Conservation (phyloP, 768 basidiomycete species). For the Pluteus cervinus region DNA sequence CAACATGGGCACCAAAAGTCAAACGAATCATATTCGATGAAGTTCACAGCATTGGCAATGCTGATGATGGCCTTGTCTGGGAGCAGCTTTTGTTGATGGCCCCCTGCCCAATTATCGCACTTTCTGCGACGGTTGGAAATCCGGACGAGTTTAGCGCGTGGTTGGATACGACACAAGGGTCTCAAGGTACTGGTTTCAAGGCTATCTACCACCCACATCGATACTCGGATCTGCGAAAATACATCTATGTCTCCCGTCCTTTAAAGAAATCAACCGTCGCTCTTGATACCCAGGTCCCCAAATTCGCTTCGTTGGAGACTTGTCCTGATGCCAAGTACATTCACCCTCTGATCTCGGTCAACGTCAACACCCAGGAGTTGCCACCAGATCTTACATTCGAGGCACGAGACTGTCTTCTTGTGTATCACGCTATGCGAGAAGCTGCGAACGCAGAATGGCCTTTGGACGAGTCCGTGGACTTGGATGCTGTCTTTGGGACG, state of each 20-base stretch:
- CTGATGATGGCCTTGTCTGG: constrained; percentile 67
- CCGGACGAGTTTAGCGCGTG: constrained; percentile 62
- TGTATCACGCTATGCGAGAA: too few species aligned
- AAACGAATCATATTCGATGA: constrained; percentile 67
- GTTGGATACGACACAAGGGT: constrained; percentile 55
- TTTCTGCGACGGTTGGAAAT: constrained; percentile 66
- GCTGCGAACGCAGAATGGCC: too few species aligned
- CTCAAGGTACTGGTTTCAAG: constrained; percentile 51
- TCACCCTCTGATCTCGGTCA: constrained; percentile 59
- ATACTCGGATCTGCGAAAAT: constrained; percentile 72
- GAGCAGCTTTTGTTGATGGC: constrained; percentile 68
- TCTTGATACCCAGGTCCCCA: too few species aligned
- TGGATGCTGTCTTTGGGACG: too few species aligned
- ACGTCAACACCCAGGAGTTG: constrained; percentile 41
- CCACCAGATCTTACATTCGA: constrained; percentile 64
- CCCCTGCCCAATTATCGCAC: constrained; percentile 67
- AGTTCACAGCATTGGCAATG: constrained; percentile 65
- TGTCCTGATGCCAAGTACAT: constrained; percentile 45
- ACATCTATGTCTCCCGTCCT: constrained; percentile 37
- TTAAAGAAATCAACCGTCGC: constrained; percentile 23
- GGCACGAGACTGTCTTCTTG: constrained; percentile 44
- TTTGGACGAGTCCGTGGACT: too few species aligned
- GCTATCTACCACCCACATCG: constrained; percentile 63
- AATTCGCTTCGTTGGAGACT: too few species aligned
- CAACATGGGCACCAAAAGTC: constrained; percentile 55